Conservation (phyloP, 108 stramenopile species). For the Licmophora abbreviata region DNA sequence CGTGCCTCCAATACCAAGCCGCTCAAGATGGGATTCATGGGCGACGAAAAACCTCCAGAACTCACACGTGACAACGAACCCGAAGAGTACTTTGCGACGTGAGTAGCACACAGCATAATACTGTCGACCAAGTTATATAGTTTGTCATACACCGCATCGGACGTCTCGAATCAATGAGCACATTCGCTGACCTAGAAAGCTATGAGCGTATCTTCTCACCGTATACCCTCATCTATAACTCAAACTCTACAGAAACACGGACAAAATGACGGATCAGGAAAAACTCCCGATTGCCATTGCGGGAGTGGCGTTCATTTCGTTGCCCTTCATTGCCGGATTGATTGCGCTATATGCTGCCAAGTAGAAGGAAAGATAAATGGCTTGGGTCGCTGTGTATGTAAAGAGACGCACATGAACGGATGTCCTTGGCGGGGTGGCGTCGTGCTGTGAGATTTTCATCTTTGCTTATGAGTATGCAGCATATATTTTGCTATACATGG, state of each 20-base stretch:
- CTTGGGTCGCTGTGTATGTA: no score
- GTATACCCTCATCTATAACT: neutral
- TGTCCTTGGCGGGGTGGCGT: no score
- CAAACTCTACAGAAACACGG: conserved; percentile 45
- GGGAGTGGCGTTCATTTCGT: conserved; percentile 66
- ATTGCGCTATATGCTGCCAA: conserved; percentile 82
- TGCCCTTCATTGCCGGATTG: conserved; percentile 77
- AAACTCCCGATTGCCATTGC: conserved; percentile 80
- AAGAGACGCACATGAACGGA: no score
- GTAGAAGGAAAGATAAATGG: no score
- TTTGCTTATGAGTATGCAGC: no score
- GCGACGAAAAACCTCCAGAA: conserved; percentile 42
- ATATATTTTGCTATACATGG: no score
- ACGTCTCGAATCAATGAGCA: neutral
- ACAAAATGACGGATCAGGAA: conserved; percentile 83
- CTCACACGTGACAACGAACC: conserved; percentile 79
- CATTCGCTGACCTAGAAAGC: no score
- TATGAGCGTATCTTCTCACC: no score
- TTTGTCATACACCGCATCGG: neutral
- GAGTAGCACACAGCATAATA: conserved; percentile 14
- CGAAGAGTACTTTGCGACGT: conserved; percentile 75
- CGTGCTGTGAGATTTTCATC: no score
- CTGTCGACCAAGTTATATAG: conserved; percentile 2
- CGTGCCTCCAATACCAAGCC: no score
- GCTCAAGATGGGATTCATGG: conserved; percentile 37